These are phyloP conservation scores for Cladosporium sphaerospermum DNA, from an alignment of 2,329 filamentous ascomycete genomes.

Conservation along the genomic window DNA sequence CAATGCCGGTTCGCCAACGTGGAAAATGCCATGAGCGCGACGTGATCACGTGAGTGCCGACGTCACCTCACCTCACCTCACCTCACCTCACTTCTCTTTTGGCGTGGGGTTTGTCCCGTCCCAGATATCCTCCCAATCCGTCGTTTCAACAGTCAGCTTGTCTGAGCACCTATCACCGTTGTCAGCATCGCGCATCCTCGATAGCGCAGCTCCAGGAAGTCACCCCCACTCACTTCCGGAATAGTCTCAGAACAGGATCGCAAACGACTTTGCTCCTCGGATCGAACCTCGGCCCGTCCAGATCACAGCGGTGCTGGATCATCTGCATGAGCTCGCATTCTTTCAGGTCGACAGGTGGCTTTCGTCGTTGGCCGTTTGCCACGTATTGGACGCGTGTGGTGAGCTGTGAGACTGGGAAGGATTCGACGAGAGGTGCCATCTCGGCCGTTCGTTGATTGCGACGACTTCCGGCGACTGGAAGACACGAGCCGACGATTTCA, in stretches of 20 bases:
- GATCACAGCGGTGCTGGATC: slow-evolving; percentile 57
- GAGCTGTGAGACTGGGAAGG: slow-evolving; percentile 49
- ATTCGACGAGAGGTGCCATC: slow-evolving; percentile 52
- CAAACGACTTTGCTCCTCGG: slow-evolving; percentile 44
- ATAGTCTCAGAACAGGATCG: slow-evolving; percentile 52
- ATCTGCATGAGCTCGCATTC: slow-evolving; percentile 54
- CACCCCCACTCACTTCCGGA: slow-evolving; percentile 47
- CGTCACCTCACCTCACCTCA: slow-evolving; percentile 13
- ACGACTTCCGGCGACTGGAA: neutral
- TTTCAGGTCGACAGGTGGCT: slow-evolving; percentile 46
- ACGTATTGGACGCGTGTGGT: slow-evolving; percentile 46
- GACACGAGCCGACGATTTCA: neutral
- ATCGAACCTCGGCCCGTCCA: slow-evolving; percentile 38
- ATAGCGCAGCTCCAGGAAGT: neutral
- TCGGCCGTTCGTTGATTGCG: neutral
- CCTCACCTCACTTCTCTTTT: slow-evolving; percentile 5
- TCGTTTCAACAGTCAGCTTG: slow-evolving; percentile 56
- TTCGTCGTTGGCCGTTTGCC: slow-evolving; percentile 47
- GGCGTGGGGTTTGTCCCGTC: neutral
- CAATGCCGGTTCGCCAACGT: too few species aligned
- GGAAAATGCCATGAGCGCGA: too few species aligned
- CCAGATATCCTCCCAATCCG: slow-evolving; percentile 48
- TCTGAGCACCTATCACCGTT: slow-evolving; percentile 40
- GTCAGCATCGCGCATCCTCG: neutral
- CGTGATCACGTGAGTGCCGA: slow-evolving; percentile 13